phyloP scores from a whole-genome alignment of 83 land plant species.

The Isoetes engelmannii region DNA sequence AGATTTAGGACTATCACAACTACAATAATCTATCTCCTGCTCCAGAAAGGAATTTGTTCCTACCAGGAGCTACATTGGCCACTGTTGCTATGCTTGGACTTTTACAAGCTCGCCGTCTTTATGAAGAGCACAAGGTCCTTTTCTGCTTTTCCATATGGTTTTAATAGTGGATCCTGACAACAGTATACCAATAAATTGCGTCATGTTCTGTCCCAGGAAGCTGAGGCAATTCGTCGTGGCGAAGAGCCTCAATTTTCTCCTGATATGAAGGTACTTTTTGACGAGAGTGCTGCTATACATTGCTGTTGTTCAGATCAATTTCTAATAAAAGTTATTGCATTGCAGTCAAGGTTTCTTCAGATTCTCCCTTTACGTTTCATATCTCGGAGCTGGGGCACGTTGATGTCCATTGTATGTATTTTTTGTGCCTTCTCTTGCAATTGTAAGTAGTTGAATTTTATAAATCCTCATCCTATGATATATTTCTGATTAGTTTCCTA shows the following conservation, averaged over 20 bases:
- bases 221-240: constrained; percentile 9
- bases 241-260: constrained; percentile 33
- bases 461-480: not conserved
- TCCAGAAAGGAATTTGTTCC: constrained; percentile 12
- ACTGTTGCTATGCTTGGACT: constrained; percentile 33
- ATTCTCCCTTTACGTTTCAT: constrained; percentile 83
- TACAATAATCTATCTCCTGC: not conserved
- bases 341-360: constrained; percentile 71
- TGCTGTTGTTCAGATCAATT: not conserved
- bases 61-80: constrained; percentile 37
- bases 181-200: not conserved
- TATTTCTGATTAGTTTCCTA: constrained; percentile 2
- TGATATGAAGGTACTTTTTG: constrained; percentile 50
- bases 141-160: not conserved
- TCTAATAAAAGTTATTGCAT: not conserved
- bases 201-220: not conserved
- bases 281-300: not conserved
- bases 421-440: constrained; percentile 4
- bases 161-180: not conserved
- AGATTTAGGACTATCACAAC: too few relatives aligned
- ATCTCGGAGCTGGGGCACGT: constrained; percentile 73
- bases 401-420: constrained; percentile 61
- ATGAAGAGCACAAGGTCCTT: constrained; percentile 30
- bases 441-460: not conserved
- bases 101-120: constrained; percentile 33